phyloP scores from a whole-genome alignment of 768 basidiomycete genomes.

The Xanthoconium stramineum region DNA sequence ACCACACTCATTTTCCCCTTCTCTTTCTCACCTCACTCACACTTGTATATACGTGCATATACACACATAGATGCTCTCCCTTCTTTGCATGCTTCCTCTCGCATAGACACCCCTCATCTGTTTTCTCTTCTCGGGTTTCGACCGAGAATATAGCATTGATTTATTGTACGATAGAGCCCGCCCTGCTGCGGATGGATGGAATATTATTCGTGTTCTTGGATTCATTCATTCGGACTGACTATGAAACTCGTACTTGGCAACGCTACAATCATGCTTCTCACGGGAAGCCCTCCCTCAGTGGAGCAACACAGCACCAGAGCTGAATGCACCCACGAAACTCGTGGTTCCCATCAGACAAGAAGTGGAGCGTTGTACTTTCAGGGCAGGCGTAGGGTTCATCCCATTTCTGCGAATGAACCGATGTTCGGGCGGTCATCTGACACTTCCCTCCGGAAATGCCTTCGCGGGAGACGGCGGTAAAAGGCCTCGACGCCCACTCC shows the following conservation, averaged over 20 bases:
- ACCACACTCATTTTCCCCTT: conserved; percentile 25
- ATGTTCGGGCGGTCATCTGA: neutral
- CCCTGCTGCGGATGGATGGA: conserved; percentile 28
- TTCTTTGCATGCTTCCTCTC: conserved; percentile 23
- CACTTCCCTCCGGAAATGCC: conserved; percentile 1
- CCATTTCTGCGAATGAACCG: neutral
- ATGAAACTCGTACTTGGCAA: conserved; percentile 14
- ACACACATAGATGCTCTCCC: conserved; percentile 34
- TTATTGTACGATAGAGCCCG: conserved; percentile 35
- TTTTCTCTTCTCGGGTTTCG: conserved; percentile 7
- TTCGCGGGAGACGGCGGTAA: conserved; percentile 17
- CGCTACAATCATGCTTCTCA: conserved; percentile 4
- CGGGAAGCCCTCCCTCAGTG: neutral
- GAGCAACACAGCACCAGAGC: neutral
- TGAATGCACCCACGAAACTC: conserved; percentile 7
- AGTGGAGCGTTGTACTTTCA: neutral
- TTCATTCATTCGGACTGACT: conserved; percentile 2
- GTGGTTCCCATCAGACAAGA: conserved; percentile 6
- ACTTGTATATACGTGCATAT: conserved; percentile 37
- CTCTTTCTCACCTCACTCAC: conserved; percentile 24
- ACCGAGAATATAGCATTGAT: conserved; percentile 33
- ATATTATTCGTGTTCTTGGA: conserved; percentile 30
- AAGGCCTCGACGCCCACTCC: neutral
- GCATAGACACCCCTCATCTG: conserved; percentile 28
- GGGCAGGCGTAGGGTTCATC: neutral